A percentile compares a stretch with the other conserved stretches of the same genome.
phyloP scores from a whole-genome alignment of 371 early-diverging fungal species.

The Mucor indicus region DNA sequence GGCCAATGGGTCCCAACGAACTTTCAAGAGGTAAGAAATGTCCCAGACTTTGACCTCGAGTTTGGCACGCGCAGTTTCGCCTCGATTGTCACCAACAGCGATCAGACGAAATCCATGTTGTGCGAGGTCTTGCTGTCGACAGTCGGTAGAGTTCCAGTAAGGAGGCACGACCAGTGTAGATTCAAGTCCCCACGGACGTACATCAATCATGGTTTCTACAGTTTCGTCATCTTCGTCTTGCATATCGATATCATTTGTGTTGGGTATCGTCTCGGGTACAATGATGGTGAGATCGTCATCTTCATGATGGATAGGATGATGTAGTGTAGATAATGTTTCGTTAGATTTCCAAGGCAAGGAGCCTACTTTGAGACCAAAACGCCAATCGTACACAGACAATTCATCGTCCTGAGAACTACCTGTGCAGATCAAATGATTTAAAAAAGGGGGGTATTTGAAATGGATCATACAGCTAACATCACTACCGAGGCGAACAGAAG shows the following conservation, averaged over 20 bases:
- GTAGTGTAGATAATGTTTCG: not conserved
- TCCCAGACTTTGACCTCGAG: slow-evolving; percentile 48
- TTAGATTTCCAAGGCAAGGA: slow-evolving; percentile 29
- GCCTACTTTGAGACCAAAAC: slow-evolving; percentile 36
- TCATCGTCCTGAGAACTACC: slow-evolving; percentile 29
- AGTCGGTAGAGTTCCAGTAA: slow-evolving; percentile 14
- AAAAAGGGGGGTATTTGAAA: slow-evolving; percentile 26
- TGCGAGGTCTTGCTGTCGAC: not conserved
- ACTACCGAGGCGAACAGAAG: slow-evolving; percentile 12
- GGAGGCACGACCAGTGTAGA: slow-evolving; percentile 41
- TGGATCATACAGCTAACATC: slow-evolving; percentile 32
- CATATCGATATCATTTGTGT: not conserved
- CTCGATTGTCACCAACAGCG: slow-evolving; percentile 91
- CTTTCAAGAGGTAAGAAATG: slow-evolving; percentile 30
- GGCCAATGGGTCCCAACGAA: slow-evolving; percentile 25
- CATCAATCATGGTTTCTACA: slow-evolving; percentile 9
- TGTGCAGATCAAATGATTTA: slow-evolving; percentile 31
- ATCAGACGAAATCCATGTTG: slow-evolving; percentile 34
- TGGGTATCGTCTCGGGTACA: not conserved
- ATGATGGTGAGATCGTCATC: not conserved
- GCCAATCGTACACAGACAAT: slow-evolving; percentile 28
- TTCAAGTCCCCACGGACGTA: slow-evolving; percentile 43
- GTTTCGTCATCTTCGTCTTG: slow-evolving; percentile 19
- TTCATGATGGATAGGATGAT: not conserved
- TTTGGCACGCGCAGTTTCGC: slow-evolving; percentile 76